Evolutionary conservation across 257 asterid genomes (phyloP), one percentile per base, ranked within the genome.

Genomic region (Nicotiana undulata): DNA sequence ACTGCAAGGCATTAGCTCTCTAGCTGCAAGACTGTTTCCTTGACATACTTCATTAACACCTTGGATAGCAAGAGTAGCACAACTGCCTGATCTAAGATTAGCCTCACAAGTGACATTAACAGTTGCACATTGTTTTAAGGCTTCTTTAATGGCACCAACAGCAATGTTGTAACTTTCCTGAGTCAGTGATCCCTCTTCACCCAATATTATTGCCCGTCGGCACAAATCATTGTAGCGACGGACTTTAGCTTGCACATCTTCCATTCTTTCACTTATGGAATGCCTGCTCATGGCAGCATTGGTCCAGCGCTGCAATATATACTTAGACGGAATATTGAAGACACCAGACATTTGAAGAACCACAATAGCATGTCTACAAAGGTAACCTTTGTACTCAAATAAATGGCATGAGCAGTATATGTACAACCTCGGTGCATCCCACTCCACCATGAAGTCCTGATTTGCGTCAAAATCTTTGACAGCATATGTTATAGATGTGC

Each of bases 271-370:
- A 28, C 86, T 88, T 44, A 93, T 87, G 59, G 93, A 85, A 32
- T 81, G 88, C 89, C 85, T 90, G 82, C 97, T 93, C 26, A 88
- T 88, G 81, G 99, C 98, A 80, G 89, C 94, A 89, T 95, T 95
- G 46, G 97, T 93, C 99, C 99, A 95, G 82, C 99, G 83, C 85
- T 95, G 94, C 86, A 92, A 85, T 82, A 92, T 86, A 84, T 92
- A 95, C 82, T 86, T 92, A 74, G 85, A 86, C 15, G 99, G 99
- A 67, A 93, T 86, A 70, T 84, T 92, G 82, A 91, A 95, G 76
- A 95, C 90, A 52, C 99, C 99, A 22, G 97, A 92, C 99, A 95
- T 95, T 90, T 95, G 99, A 84, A 95, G 98, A 81, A 95, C 97
- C 82, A 95, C 95, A 63, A 95, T 88, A 56, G 95, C 92, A 83